A percentile compares a stretch with the other conserved stretches of the same genome.
phyloP scores from a whole-genome alignment of 2,329 filamentous ascomycete species.

The Beauveria sp. region DNA sequence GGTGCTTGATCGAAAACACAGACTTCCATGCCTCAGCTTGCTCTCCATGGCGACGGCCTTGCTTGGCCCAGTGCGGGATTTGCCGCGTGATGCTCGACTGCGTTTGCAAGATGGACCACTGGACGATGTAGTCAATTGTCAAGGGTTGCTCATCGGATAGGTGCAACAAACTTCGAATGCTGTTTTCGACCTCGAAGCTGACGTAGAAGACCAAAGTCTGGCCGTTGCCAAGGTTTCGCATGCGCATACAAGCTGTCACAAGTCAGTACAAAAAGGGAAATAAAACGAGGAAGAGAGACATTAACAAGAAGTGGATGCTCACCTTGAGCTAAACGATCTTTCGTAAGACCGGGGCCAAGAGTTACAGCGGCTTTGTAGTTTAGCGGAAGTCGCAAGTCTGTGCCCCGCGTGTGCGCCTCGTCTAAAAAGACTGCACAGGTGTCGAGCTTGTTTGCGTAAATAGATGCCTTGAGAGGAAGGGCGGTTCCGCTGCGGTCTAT shows the following conservation, averaged over 20 bases:
- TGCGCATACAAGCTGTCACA: conserved; percentile 57
- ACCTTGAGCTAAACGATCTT: conserved; percentile 64
- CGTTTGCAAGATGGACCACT: conserved; percentile 53
- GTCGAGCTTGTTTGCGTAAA: conserved; percentile 48
- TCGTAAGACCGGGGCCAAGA: conserved; percentile 55
- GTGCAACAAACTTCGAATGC: conserved; percentile 32
- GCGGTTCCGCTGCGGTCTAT: conserved; percentile 38
- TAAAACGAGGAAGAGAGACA: no score
- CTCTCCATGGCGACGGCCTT: conserved; percentile 44
- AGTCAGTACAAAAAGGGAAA: neutral
- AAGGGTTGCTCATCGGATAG: conserved; percentile 23
- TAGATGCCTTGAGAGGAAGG: conserved; percentile 48
- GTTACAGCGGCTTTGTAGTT: conserved; percentile 59
- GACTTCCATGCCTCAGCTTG: conserved; percentile 31
- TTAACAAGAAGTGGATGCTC: conserved; percentile 15
- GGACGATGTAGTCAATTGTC: conserved; percentile 43
- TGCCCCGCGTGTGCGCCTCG: conserved; percentile 63
- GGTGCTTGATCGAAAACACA: neutral
- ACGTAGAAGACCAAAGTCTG: conserved; percentile 58
- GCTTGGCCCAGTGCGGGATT: conserved; percentile 53
- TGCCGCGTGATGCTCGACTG: conserved; percentile 38
- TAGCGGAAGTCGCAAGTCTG: conserved; percentile 54
- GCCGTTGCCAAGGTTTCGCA: conserved; percentile 59
- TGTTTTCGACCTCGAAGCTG: conserved; percentile 49
- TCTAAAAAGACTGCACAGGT: conserved; percentile 61